Percentiles rank a stretch among this genome's conserved stretches.
These are phyloP conservation scores for Lachancea sp. DNA, from an alignment of 805 yeast genomes.

Conservation along the genomic window DNA sequence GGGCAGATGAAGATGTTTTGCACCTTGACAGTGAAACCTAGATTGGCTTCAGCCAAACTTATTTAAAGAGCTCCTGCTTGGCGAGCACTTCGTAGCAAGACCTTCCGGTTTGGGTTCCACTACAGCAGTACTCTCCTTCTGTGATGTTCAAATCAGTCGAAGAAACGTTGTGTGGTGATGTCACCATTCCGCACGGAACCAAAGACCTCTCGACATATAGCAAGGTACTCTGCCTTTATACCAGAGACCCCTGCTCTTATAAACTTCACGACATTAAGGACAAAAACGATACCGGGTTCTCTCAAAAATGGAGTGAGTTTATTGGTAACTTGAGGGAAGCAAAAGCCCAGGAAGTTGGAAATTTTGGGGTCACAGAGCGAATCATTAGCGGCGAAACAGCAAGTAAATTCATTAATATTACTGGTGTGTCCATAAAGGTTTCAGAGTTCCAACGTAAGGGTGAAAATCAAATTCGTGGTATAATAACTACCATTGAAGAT, in stretches of 20 bases:
- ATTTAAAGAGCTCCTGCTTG: neutral
- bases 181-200: constrained; percentile 16
- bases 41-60: neutral
- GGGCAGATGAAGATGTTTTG: neutral
- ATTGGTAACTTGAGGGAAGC: constrained; percentile 7
- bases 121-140: neutral
- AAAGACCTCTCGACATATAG: constrained; percentile 34
- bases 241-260: constrained; percentile 23
- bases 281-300: constrained; percentile 30
- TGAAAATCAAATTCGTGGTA: constrained; percentile 36
- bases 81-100: neutral
- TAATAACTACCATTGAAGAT: constrained; percentile 32
- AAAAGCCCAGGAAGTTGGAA: neutral
- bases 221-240: constrained; percentile 36
- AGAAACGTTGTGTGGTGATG: neutral
- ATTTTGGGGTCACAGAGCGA: constrained; percentile 17
- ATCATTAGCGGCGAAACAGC: constrained; percentile 16
- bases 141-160: constrained; percentile 1
- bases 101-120: neutral
- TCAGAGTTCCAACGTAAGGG: constrained; percentile 29
- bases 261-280: constrained; percentile 27
- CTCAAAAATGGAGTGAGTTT: constrained; percentile 27
- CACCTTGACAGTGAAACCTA: neutral
- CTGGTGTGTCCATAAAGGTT: constrained; percentile 25
- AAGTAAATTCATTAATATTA: constrained; percentile 16